Conservation (phyloP, 2,329 filamentous ascomycete species). For the Aspergillus luchuensis region DNA sequence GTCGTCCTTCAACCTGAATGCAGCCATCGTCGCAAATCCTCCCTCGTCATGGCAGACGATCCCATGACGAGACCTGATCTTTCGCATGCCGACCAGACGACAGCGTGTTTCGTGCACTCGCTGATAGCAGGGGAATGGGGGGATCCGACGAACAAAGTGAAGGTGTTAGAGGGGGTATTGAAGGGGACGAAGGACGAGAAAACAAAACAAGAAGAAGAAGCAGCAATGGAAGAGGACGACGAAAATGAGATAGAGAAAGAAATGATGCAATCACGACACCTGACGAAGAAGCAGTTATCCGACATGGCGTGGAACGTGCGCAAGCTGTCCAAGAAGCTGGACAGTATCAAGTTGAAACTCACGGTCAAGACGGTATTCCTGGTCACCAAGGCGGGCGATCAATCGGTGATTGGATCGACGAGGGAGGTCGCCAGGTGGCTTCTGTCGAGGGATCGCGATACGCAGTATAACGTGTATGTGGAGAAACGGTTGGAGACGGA, state of each 20-base stretch:
- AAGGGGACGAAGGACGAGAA: conserved; percentile 14
- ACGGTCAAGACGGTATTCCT: conserved; percentile 82
- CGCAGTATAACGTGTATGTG: conserved; percentile 75
- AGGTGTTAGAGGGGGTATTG: conserved; percentile 3
- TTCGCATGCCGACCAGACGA: conserved; percentile 42
- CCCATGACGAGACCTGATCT: conserved; percentile 41
- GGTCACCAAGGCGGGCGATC: conserved; percentile 88
- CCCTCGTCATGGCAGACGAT: conserved; percentile 53
- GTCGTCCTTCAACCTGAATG: conserved; percentile 59
- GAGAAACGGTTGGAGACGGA: conserved; percentile 74
- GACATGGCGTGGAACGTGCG: conserved; percentile 98
- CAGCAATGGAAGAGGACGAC: conserved; percentile 17
- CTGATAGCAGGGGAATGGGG: conserved; percentile 51
- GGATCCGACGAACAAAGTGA: conserved; percentile 7
- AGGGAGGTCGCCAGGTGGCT: conserved; percentile 80
- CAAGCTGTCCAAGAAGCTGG: conserved; percentile 82
- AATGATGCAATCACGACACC: conserved; percentile 66
- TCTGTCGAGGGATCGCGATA: conserved; percentile 67
- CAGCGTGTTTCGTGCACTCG: conserved; percentile 64
- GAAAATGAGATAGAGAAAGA: conserved; percentile 27
- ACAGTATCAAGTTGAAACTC: conserved; percentile 79
- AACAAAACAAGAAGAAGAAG: conserved; percentile 14
- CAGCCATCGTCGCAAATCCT: conserved; percentile 61
- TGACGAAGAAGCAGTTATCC: conserved; percentile 91
- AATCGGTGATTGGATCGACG: conserved; percentile 74